Conservation (phyloP, 1,284 basidiomycete genomes). For the Meripilus lineatus region DNA sequence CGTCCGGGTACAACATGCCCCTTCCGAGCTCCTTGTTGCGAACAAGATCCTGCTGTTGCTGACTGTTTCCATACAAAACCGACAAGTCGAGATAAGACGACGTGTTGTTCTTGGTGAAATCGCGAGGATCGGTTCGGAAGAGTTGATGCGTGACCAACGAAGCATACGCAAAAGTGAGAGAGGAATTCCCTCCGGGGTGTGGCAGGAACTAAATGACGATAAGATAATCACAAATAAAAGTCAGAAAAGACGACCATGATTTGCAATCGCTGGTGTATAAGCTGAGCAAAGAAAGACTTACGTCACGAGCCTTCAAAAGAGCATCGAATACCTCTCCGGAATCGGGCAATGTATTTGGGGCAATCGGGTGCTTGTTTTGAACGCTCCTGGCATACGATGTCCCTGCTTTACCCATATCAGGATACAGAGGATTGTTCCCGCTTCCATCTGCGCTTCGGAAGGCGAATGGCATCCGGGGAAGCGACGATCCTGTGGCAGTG, state of each 20-base stretch:
- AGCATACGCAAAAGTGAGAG: conserved; percentile 72
- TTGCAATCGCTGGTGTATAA: too few relatives aligned
- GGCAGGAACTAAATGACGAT: neutral
- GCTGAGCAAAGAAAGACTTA: conserved; percentile 10
- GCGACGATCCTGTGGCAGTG: neutral
- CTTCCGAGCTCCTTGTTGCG: conserved; percentile 13
- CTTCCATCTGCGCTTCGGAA: conserved; percentile 73
- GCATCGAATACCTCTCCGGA: conserved; percentile 68
- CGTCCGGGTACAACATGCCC: conserved; percentile 13
- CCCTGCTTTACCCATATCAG: conserved; percentile 70
- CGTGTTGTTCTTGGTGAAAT: conserved; percentile 56
- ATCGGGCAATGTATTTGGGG: conserved; percentile 54
- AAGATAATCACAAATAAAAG: neutral
- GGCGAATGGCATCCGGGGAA: conserved; percentile 30
- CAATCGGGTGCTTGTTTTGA: conserved; percentile 41
- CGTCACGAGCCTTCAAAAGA: conserved; percentile 51
- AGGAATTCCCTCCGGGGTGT: conserved; percentile 52
- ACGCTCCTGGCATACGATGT: conserved; percentile 74
- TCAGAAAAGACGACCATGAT: neutral
- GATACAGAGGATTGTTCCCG: conserved; percentile 66
- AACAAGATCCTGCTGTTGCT: conserved; percentile 15
- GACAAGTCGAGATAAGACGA: conserved; percentile 76
- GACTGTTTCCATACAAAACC: conserved; percentile 57
- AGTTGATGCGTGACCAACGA: conserved; percentile 68
- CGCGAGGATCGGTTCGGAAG: conserved; percentile 54